Evolutionary conservation across 1,284 basidiomycete genomes (phyloP), one percentile per base, ranked within the genome.

Genomic region (Naganishia albida): DNA sequence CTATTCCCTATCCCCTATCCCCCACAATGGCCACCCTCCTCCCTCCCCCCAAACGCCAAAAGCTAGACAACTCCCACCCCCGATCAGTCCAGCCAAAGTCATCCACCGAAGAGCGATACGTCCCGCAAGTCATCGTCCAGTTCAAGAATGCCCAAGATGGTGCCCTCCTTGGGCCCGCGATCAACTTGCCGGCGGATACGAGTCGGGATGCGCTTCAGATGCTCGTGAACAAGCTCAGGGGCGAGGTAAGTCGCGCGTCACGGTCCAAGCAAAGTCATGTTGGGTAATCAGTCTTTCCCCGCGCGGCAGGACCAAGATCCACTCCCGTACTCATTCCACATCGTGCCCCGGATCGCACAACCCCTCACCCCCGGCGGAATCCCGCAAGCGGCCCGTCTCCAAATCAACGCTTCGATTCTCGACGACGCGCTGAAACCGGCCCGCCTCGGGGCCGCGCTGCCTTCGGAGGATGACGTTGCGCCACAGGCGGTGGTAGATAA

Each of bases 61-160:
- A 91, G 76, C 82, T 88, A 25, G 88, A 89, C 74, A 66, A 66
- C 34, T 52, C 64, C 1, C 64, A 65, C n/a, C 49, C 57, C 13
- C 64, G 64, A 54, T 50, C 59, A 72, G 87, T 88, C 12, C 74
- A 76, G 66, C 68, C 71, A 50, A 74, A 71, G 8, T 76, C 87
- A 0, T 83, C 85, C 65, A 83, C 84, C 65, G 85, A 85, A 68
- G 71, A 70, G 8, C 76, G 80, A 2, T 78, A 80, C n/a, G 79
- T 82, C 64, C 83, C 86, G 7, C 88, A 87, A 68, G 80, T 96
- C 67, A 85, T 95, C 18, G 91, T 95, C 23, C 91, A 95, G 75
- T 95, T 96, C 76, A 87, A 92, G 44, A 88, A 88, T 18, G 90
- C 93, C 69, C 88, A 93, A 66, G 89, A 91, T 77, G 90, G 88